Base-by-base conservation (phyloP, 352 stramenopile genomes). In the Phytophthora cajani region DNA sequence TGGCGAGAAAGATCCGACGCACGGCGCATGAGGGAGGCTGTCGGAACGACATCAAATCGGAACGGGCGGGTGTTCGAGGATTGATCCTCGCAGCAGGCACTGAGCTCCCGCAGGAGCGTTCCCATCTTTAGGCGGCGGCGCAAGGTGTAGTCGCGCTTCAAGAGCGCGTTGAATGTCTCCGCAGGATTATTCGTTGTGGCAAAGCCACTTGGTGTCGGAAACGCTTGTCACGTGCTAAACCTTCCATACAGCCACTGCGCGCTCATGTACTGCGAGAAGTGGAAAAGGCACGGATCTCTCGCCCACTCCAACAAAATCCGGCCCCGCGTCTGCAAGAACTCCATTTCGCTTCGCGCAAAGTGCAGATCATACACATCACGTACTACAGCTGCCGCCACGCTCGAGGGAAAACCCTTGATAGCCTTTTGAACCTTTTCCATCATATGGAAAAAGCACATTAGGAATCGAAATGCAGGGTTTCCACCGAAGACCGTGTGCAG, bases 291-390 rank as follows among this genome's bases (percentile, higher is more conserved):
- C 3, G 27, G 27, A 32, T 5, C 27, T 32, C 27, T 32, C 27
- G 7, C 23, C 27, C 27, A 32, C 27, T 5, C 27, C 4, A 32
- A 32, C 27, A 32, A 32, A 32, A 32, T 32, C 27, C 27, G 27
- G 27, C 9, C 40, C 40, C 40, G 14, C 40, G 17, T 17, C 14
- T 42, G 36, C 36, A 42, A 14, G 36, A 17, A 47, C 40, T n/a
- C 12, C 12, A n/a, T 32, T 32, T 32, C 27, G 6, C 17, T 21
- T 47, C 17, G 40, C 40, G 14, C 40, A 38, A 74, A 77, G 38
- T 77, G 71, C 33, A 71, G 52, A 32, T 74, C 38, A 65, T 77
- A 74, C 16, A 74, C 23, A 36, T 64, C 47, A 12, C 46, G 51
- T 0, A 67, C n/a, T 14, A 50, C n/a, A 30, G 30, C 32, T 21